These are phyloP conservation scores for Byssochlamys sp. DNA, from an alignment of 2,329 filamentous ascomycete species.

Conservation along the genomic window DNA sequence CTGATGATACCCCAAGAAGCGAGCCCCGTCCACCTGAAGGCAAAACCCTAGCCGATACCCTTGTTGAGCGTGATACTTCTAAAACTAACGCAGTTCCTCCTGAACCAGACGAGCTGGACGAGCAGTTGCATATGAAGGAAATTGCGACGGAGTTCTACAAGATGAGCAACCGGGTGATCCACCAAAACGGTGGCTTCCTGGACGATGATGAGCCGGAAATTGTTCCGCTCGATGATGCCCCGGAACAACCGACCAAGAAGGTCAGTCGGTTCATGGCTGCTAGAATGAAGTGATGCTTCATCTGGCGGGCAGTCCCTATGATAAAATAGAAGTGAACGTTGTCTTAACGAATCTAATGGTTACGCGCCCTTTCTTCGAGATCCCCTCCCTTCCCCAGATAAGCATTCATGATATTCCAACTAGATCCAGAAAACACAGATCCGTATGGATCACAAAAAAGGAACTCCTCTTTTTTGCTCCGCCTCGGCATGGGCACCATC, in stretches of 20 bases:
- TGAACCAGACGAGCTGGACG: constrained; percentile 60
- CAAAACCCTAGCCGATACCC: constrained; percentile 48
- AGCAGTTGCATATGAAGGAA: constrained; percentile 62
- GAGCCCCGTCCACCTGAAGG: constrained; percentile 31
- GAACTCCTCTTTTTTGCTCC: background rate
- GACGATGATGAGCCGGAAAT: constrained; percentile 59
- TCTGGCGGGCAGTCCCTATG: background rate
- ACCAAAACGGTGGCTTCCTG: constrained; percentile 72
- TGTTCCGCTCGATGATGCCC: constrained; percentile 58
- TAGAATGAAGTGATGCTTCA: constrained; percentile 24
- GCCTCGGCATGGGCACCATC: background rate
- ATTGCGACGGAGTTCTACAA: constrained; percentile 75
- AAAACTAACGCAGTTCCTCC: constrained; percentile 25
- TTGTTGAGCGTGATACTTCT: constrained; percentile 43
- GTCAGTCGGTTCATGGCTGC: constrained; percentile 42
- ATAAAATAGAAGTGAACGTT: background rate
- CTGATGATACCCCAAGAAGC: constrained; percentile 7
- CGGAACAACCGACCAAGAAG: constrained; percentile 37
- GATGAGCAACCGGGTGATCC: constrained; percentile 71
- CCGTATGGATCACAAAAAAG: background rate
- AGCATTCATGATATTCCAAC: background rate
- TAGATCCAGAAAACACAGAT: background rate
- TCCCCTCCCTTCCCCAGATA: background rate
- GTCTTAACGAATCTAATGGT: background rate
- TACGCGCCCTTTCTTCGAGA: background rate